Evolutionary conservation across 164 flowering plant genomes (phyloP), one percentile per base, ranked within the genome.

Genomic region (Kingdonia uniflora): DNA sequence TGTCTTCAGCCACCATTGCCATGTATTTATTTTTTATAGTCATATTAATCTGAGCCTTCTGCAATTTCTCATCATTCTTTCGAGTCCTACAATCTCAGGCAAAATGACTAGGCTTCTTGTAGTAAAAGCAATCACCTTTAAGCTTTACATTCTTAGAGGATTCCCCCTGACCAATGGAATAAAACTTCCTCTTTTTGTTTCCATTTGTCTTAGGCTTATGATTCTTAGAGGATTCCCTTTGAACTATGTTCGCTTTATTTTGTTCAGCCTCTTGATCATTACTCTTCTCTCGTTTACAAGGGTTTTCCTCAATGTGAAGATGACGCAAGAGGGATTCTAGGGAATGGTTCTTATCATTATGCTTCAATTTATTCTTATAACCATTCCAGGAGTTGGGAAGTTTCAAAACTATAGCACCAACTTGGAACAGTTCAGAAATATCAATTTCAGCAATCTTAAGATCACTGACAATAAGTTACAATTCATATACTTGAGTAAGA

Each of bases 301-400:
- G 37, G 14, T 33, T 42, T 51, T 51, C 42, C 14, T 51, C 15
- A n/a, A 35, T 51, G 11, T n/a, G 23, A 33, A 51, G 24, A 33
- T 51, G 54, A 19, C 15, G 24, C 11, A 33, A 14, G 19, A 51
- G 54, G 54, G 23, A 33, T 35, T 35, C n/a, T 6, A 19, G n/a
- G n/a, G 19, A 2, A 14, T 49, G 14, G 2, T 49, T 19, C 19
- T 26, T 37, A 49, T 49, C n/a, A n/a, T n/a, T n/a, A n/a, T n/a
- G 52, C 5, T 24, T 49, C 37, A 49, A 37, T 49, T 49, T 49
- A 1, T 49, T 49, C 7, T 41, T 49, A 37, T 49, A 49, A 15
- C 16, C 14, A 49, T 49, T 25, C 38, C 37, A 49, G 7, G 19
- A 15, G 15, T 19, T 14, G 14, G 52, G 15, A 13, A 48, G 29